Base-by-base conservation (phyloP, 768 basidiomycete genomes). In the Brasilioporus rufonigricans region DNA sequence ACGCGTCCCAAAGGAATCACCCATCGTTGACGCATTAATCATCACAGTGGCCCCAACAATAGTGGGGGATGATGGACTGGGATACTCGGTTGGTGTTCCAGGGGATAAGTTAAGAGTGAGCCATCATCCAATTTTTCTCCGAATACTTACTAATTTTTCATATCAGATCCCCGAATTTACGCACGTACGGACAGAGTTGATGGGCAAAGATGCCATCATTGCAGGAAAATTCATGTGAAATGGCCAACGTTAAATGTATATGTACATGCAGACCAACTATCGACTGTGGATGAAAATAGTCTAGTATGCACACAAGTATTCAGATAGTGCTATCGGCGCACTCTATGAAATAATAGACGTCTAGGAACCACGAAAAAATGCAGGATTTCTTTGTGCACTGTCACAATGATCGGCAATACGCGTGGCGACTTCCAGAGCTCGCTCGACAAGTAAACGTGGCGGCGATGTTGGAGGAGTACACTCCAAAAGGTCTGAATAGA, bases 1-100 rank as follows among this genome's bases (percentile, higher is more conserved):
- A 32, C 46, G 46, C 16, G 10, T 9, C 44, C 32, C 55, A 18
- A 38, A 48, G 24, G 56, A 57, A 41, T 50, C 58, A 14, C 64
- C 66, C 27, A 56, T 81, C 13, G 77, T 96, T 6, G 90, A 98
- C 68, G 76, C 79, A 13, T 64, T 97, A 19, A 80, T 98, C 43
- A 74, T 98, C 43, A 98, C 97, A 4, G 80, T 92, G 19, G 90
- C 95, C 1, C 97, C 97, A 0, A 78, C 76, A n/a, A 70, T 94
- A 16, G 86, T 98, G 5, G 95, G 95, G 0, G 69, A 71, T 2
- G 74, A 76, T n/a, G 92, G 89, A 7, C 69, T 91, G 0, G 80
- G 81, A 10, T 89, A 88, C 59, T 70, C 69, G 21, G 57, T 63
- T 64, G 53, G 56, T 21, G 33, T 18, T 40, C 41, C 53, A 12